Conservation (phyloP, 2,329 filamentous ascomycete species). For the Trichoderma brevicompactum region DNA sequence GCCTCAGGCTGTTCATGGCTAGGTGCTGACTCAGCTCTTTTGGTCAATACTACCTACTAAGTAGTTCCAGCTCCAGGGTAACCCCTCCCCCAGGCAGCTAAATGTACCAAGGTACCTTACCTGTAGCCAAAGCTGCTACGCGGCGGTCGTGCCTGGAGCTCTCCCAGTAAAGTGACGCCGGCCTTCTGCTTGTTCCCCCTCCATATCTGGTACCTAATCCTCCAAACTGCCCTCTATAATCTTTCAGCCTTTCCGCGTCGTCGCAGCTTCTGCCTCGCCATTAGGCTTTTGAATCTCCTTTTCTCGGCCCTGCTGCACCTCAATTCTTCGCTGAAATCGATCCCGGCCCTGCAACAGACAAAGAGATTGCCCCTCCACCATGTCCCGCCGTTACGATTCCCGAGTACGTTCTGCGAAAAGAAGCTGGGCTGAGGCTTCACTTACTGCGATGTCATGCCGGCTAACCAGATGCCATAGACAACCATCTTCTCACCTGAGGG, state of each 20-base stretch:
- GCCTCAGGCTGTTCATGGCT: constrained; percentile 39
- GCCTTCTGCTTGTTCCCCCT: constrained; percentile 21
- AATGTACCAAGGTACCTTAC: no score
- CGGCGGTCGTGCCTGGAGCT: constrained; percentile 53
- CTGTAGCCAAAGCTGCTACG: constrained; percentile 35
- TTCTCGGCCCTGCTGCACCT: neutral
- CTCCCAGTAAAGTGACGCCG: constrained; percentile 31
- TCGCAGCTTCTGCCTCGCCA: neutral
- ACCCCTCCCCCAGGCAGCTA: no score
- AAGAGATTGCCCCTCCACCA: constrained; percentile 50
- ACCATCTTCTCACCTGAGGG: constrained; percentile 99
- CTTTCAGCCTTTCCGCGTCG: neutral
- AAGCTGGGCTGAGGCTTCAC: constrained; percentile 16
- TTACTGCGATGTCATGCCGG: neutral
- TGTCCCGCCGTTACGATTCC: constrained; percentile 98
- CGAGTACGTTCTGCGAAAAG: constrained; percentile 65
- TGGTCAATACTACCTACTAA: no score
- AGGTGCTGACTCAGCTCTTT: no score
- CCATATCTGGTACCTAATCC: neutral
- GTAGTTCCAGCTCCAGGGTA: constrained; percentile 25
- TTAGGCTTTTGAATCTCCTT: neutral
- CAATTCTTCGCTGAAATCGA: neutral
- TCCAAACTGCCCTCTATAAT: no score
- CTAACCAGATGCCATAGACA: constrained; percentile 61
- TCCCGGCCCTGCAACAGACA: neutral